Evolutionary conservation across 768 basidiomycete genomes (phyloP).

Genomic region (Boletus subparvulus): DNA sequence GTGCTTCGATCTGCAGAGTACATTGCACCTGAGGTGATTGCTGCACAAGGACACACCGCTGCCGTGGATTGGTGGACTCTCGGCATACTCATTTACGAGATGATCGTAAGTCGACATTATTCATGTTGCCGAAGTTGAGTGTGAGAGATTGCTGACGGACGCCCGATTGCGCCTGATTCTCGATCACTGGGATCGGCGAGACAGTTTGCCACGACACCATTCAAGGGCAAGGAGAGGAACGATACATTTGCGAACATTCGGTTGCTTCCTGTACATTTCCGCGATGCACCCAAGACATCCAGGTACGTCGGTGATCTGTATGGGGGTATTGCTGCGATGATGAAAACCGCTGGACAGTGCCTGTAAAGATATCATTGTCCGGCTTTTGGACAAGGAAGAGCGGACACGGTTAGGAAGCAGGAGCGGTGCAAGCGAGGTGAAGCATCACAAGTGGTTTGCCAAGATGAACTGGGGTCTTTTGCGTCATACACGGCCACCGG

Average conservation of each 20-base stretch:
- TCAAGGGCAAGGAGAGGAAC: constrained; percentile 93
- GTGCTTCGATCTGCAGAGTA: constrained; percentile 63
- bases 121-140: constrained; percentile 14
- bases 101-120: constrained; percentile 75
- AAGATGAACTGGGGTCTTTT: constrained; percentile 97
- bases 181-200: constrained; percentile 17
- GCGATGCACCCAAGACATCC: constrained; percentile 78
- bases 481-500: constrained; percentile 90
- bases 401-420: constrained; percentile 82
- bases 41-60: constrained; percentile 93
- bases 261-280: constrained; percentile 80
- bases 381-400: constrained; percentile 92
- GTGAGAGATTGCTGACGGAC: constrained; percentile 35
- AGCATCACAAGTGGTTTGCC: constrained; percentile 97
- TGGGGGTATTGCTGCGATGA: constrained; percentile 7
- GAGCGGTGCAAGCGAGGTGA: constrained; percentile 97
- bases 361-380: constrained; percentile 83
- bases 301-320: constrained; percentile 45
- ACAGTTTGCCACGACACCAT: constrained; percentile 97
- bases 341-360: constrained; percentile 47
- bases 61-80: constrained; percentile 99
- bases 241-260: constrained; percentile 98
- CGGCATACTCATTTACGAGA: constrained; percentile 97
- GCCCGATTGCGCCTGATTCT: constrained; percentile 28
- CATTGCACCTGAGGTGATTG: constrained; percentile 98